Conservation (phyloP, 495 filamentous ascomycete genomes). For the Barbatosphaeria neglecta region DNA sequence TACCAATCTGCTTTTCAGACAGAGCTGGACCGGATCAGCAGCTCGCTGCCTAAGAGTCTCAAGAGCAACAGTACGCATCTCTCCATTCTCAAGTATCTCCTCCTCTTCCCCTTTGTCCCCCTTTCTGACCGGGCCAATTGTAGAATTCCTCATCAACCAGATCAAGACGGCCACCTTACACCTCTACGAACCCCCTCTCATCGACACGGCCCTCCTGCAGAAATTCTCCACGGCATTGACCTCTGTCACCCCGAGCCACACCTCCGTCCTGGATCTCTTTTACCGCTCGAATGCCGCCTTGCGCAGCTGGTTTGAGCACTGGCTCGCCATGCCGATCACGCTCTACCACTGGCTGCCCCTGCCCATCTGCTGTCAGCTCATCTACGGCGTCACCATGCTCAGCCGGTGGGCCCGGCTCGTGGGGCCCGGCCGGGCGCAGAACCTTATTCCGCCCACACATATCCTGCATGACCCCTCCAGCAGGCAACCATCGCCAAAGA, state of each 20-base stretch:
- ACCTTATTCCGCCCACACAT: neutral
- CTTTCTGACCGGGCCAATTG: neutral
- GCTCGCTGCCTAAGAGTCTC: slow-evolving; percentile 11
- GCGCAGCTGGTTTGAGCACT: slow-evolving; percentile 23
- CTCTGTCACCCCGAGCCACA: slow-evolving; percentile 14
- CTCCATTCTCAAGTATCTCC: neutral
- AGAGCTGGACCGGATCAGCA: slow-evolving; percentile 17
- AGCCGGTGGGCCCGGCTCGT: slow-evolving; percentile 21
- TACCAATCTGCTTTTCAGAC: slow-evolving; percentile 15
- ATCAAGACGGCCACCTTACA: slow-evolving; percentile 12
- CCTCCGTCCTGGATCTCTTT: slow-evolving; percentile 20
- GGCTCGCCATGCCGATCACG: slow-evolving; percentile 21
- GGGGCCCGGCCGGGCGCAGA: slow-evolving; percentile 1
- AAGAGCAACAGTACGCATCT: slow-evolving; percentile 11
- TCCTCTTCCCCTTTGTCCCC: neutral
- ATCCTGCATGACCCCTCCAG: neutral
- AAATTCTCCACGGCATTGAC: slow-evolving; percentile 20
- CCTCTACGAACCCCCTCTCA: slow-evolving; percentile 18
- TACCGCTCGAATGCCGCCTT: slow-evolving; percentile 23
- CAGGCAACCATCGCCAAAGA: neutral
- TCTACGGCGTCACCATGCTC: slow-evolving; percentile 24
- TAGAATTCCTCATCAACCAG: slow-evolving; percentile 14
- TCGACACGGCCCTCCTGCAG: slow-evolving; percentile 14
- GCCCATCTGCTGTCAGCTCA: slow-evolving; percentile 19
- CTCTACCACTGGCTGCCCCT: slow-evolving; percentile 25